phyloP scores from a whole-genome alignment of 306 rosid genomes.

The Vicia faba region DNA sequence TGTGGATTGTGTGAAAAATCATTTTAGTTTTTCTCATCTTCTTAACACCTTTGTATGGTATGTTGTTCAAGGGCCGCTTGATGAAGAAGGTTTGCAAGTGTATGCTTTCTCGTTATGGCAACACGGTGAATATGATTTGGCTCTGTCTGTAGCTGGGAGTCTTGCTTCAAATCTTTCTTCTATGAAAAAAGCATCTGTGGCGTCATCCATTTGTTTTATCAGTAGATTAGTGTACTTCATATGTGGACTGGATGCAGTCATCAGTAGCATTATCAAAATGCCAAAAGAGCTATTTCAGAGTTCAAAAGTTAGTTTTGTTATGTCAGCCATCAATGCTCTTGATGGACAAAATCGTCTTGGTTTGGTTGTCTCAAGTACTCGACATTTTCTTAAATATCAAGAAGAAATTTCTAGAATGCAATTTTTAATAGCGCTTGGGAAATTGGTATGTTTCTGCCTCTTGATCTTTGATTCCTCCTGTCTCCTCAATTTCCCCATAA shows the following conservation, averaged over 20 bases:
- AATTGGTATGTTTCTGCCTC: slow-evolving; percentile 59
- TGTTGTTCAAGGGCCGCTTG: slow-evolving; percentile 70
- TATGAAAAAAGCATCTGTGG: slow-evolving; percentile 54
- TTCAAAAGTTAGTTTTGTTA: slow-evolving; percentile 70
- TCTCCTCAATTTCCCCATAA: not conserved
- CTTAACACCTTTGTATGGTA: slow-evolving; percentile 37
- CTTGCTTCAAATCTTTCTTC: slow-evolving; percentile 60
- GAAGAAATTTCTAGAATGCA: slow-evolving; percentile 81
- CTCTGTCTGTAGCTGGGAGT: slow-evolving; percentile 62
- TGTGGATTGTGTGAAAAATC: slow-evolving; percentile 25
- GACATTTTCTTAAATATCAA: slow-evolving; percentile 50
- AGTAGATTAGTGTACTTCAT: slow-evolving; percentile 66
- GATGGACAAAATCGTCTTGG: slow-evolving; percentile 64
- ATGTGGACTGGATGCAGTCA: slow-evolving; percentile 70
- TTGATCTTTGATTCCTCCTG: slow-evolving; percentile 25
- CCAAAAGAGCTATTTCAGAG: slow-evolving; percentile 74
- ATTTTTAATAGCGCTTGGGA: slow-evolving; percentile 76
- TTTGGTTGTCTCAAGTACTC: slow-evolving; percentile 60
- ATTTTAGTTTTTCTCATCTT: slow-evolving; percentile 2
- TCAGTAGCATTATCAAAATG: slow-evolving; percentile 64
- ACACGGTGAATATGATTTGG: slow-evolving; percentile 66
- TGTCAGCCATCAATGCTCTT: slow-evolving; percentile 78
- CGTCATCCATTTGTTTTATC: slow-evolving; percentile 67
- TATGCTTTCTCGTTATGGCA: slow-evolving; percentile 84
- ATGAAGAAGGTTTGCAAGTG: slow-evolving; percentile 67